phyloP scores from a whole-genome alignment of 163 green algal species.

The Volvox carteri region DNA sequence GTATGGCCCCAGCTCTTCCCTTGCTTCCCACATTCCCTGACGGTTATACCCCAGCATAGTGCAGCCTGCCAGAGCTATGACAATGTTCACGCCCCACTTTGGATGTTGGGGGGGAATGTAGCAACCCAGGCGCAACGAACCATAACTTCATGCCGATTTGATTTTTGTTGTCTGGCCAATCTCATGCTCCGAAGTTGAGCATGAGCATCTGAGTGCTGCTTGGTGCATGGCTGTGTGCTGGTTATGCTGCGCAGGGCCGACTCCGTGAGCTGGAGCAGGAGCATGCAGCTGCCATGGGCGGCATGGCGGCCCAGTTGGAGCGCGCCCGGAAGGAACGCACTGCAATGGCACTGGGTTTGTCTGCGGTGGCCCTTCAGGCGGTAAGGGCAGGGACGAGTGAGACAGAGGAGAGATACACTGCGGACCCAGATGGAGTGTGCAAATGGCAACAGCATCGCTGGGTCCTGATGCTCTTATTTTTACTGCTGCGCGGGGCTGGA shows the following conservation, averaged over 20 bases:
- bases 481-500: too few species aligned
- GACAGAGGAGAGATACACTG: background rate
- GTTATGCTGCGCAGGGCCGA: slow-evolving; percentile 14
- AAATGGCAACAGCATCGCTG: too few species aligned
- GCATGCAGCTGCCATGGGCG: slow-evolving; percentile 7
- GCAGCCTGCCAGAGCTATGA: too few species aligned
- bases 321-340: slow-evolving; percentile 53
- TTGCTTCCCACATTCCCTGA: too few species aligned
- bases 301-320: slow-evolving; percentile 44
- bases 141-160: too few species aligned
- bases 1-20: too few species aligned
- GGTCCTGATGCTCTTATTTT: too few species aligned
- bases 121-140: too few species aligned
- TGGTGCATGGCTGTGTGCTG: too few species aligned
- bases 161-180: background rate
- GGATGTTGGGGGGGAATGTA: too few species aligned
- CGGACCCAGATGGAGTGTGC: background rate
- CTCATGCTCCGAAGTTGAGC: background rate
- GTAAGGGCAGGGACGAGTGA: slow-evolving; percentile 35
- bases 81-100: too few species aligned
- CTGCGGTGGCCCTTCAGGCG: slow-evolving; percentile 55
- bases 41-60: too few species aligned
- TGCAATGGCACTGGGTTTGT: slow-evolving; percentile 43
- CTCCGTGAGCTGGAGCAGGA: slow-evolving; percentile 46
- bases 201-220: background rate